Percentiles rank a stretch among this genome's conserved stretches.
Conservation (phyloP, 2,329 filamentous ascomycete genomes). For the Aspergillus unguis region DNA sequence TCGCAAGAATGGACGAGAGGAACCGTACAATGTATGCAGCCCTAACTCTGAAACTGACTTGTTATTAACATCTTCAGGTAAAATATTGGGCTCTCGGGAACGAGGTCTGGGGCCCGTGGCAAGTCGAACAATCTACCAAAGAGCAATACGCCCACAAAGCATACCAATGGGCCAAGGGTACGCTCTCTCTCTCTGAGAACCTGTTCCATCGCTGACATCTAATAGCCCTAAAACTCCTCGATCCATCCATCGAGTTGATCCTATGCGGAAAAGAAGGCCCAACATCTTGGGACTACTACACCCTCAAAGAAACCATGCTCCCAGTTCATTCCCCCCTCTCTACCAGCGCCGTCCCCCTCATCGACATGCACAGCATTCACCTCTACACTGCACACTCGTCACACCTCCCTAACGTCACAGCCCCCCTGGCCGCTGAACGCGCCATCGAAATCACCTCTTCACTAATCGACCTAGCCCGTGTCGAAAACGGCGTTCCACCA, state of each 20-base stretch:
- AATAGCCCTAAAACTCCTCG: constrained; percentile 44
- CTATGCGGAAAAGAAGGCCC: constrained; percentile 71
- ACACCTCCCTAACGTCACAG: constrained; percentile 56
- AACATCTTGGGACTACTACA: constrained; percentile 69
- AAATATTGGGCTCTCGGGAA: constrained; percentile 88
- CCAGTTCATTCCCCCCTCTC: constrained; percentile 44
- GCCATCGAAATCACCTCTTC: constrained; percentile 67
- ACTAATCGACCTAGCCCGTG: constrained; percentile 69
- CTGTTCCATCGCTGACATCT: constrained; percentile 3
- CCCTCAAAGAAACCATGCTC: constrained; percentile 65
- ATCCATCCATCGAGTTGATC: constrained; percentile 66
- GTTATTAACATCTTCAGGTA: constrained; percentile 39
- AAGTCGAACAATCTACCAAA: constrained; percentile 58
- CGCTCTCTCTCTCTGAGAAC: neutral
- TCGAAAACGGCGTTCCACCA: constrained; percentile 59
- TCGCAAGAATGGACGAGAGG: constrained; percentile 67
- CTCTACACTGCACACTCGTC: constrained; percentile 65
- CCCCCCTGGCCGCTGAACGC: constrained; percentile 67
- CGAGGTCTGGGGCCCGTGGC: constrained; percentile 61
- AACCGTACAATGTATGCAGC: constrained; percentile 64
- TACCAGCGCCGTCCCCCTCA: constrained; percentile 46
- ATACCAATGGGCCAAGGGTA: constrained; percentile 57
- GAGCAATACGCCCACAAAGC: constrained; percentile 58
- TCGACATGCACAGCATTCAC: constrained; percentile 80
- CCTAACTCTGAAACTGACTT: neutral